A percentile compares a stretch with the other conserved stretches of the same genome.
Conservation (phyloP, 768 basidiomycete genomes). For the Stropharia rugosoannulata region DNA sequence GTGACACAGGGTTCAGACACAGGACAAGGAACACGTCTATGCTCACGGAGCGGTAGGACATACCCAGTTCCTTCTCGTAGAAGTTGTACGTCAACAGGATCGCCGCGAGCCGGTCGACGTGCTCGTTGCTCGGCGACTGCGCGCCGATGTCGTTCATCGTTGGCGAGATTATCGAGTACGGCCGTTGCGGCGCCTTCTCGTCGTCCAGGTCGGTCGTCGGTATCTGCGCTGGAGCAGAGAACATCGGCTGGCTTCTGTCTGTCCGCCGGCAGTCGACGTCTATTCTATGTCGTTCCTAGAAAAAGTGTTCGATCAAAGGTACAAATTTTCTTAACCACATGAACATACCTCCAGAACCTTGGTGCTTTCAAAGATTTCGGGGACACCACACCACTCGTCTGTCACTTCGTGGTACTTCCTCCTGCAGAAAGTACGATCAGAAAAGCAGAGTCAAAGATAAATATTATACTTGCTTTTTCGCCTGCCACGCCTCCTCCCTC, state of each 20-base stretch:
- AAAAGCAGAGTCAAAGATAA: background rate
- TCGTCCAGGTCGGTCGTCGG: conserved; percentile 38
- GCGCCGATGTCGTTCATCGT: conserved; percentile 74
- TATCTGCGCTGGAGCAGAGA: conserved; percentile 47
- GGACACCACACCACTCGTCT: conserved; percentile 79
- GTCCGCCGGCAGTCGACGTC: conserved; percentile 98
- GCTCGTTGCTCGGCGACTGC: conserved; percentile 87
- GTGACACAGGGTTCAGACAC: conserved; percentile 2
- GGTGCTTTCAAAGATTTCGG: conserved; percentile 77
- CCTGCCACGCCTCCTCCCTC: conserved; percentile 58
- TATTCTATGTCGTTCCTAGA: conserved; percentile 84
- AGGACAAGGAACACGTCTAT: background rate
- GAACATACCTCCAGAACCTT: conserved; percentile 74
- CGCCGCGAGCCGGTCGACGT: conserved; percentile 83
- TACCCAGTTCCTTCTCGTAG: conserved; percentile 85
- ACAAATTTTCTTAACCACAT: conserved; percentile 7
- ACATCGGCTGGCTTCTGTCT: conserved; percentile 91
- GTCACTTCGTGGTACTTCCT: conserved; percentile 70
- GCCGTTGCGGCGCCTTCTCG: conserved; percentile 55
- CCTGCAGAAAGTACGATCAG: conserved; percentile 34
- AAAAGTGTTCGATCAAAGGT: background rate
- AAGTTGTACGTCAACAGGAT: conserved; percentile 92
- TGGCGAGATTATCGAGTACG: conserved; percentile 75
- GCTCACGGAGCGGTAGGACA: conserved; percentile 25
- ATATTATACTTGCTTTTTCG: conserved; percentile 51